Evolutionary conservation across 1,284 basidiomycete genomes (phyloP), one percentile per base, ranked within the genome.

Genomic region (Leccinum colubrinum): DNA sequence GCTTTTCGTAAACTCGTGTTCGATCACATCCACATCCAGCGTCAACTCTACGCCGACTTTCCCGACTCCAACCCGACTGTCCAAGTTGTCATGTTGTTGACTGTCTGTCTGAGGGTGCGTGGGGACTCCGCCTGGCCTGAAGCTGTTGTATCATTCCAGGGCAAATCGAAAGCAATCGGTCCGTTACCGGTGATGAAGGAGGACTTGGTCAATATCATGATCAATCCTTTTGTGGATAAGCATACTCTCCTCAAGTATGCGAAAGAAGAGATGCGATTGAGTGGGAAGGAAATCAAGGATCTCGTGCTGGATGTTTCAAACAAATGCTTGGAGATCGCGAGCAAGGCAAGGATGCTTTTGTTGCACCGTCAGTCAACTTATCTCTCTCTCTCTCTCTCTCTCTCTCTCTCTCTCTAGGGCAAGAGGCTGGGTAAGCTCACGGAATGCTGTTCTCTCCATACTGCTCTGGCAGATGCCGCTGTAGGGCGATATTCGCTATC

Each of bases 1-100:
- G 89, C 81, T 86, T 14, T 91, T 91, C 75, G 73, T 85, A 64
- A 83, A 80, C 59, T 87, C 87, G 1, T 85, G 89, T 61, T 86
- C 86, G 6, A 81, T 91, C 64, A 84, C 81, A 22, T 78, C 74
- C 39, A 57, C 74, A 17, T 72, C 75, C 57, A 84, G 39, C 81
- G 84, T 43, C 81, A 83, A 56, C 79, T 91, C 43, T 86, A 83
- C 70, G 70, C 75, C 52, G 87, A 91, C 70, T 91, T 87, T 69
- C 86, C 87, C 17, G 83, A 81, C 46, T 67, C 78, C 12, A 81
- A 89, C 66, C 78, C 80, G 25, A 78, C 78, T 56, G 86, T 86
- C 62, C 85, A 88, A 54, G 80, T 87, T 20, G 88, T 89, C 60
- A 81, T 91, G 68, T 78, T 90, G 12, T 77, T 88, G 56, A 84